Evolutionary conservation across 352 stramenopile species (phyloP), one percentile per base, ranked within the genome.

Genomic region (Pythium scleroteichum): DNA sequence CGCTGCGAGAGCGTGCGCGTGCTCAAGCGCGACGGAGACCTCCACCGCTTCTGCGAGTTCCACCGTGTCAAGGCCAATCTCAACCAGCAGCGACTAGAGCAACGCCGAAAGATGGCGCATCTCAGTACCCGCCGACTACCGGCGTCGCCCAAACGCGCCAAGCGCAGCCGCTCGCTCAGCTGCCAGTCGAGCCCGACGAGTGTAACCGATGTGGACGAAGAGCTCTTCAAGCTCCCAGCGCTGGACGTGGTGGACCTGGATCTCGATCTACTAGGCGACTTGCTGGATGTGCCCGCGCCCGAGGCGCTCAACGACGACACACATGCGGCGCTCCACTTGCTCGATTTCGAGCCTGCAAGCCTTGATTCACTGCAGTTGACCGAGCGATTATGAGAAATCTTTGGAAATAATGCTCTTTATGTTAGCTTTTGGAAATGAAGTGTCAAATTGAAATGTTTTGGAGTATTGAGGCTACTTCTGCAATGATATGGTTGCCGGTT

Each of bases 61-160:
- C 71, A 78, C 40, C 67, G 71, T 0, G 27, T 58, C 23, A 70
- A 69, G 20, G 71, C 71, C 49, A 78, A 88, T 61, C 70, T 73
- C 51, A 88, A 90, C 72, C 82, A 92, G 66, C 79, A 79, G 19
- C 72, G 71, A 6, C 71, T 84, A 12, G 73, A 90, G 56, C 64
- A 69, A 13, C 60, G 76, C 41, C 70, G 75, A 0, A 66, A 69
- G 32, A 45, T 62, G 16, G 40, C 51, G 24, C 17, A 42, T 39
- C 10, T 27, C 20, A 20, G 2, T 17, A 35, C 6, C 35, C 7
- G 12, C 19, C 32, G 27, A 4, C 14, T 12, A 29, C 14, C 35
- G 9, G 38, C 39, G 4, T n/a, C 44, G 22, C 6, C 22, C 17
- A 35, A 23, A 12, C 60, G 51, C 38, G 16, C 24, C 19, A 67